Evolutionary conservation across 148 eudicot species (phyloP).

Genomic region (Nyssa sinensis): DNA sequence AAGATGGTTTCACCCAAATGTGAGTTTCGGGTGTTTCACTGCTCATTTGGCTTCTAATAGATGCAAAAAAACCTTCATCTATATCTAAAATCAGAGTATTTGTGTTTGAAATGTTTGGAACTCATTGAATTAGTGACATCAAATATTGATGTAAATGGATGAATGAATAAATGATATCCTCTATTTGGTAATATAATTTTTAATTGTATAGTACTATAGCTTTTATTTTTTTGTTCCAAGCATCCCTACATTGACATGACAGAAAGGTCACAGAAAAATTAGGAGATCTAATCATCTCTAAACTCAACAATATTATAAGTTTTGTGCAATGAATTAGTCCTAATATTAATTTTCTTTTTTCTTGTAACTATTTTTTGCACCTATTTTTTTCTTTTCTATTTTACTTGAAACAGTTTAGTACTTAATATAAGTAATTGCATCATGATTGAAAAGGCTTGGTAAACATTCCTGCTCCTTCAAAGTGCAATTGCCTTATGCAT

Average conservation of each 20-base stretch:
- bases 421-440: background rate
- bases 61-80: background rate
- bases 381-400: too few species aligned
- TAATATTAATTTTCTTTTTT: too few species aligned
- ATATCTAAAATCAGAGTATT: background rate
- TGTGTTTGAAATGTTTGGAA: background rate
- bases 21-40: conserved; percentile 54
- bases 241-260: too few species aligned
- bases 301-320: too few species aligned
- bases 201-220: background rate
- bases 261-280: too few species aligned
- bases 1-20: conserved; percentile 57
- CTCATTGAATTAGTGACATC: too few species aligned
- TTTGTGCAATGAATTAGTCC: background rate
- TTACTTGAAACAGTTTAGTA: too few species aligned
- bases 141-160: background rate
- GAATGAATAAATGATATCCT: background rate
- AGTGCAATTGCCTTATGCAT: background rate
- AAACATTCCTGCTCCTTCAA: background rate
- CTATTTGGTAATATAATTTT: background rate
- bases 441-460: too few species aligned
- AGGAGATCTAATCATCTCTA: too few species aligned
- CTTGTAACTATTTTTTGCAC: background rate
- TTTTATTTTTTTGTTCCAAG: background rate
- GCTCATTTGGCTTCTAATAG: conserved; percentile 20